Base-by-base conservation (phyloP, 2,329 filamentous ascomycete species). In the Aspergillus jensenii region DNA sequence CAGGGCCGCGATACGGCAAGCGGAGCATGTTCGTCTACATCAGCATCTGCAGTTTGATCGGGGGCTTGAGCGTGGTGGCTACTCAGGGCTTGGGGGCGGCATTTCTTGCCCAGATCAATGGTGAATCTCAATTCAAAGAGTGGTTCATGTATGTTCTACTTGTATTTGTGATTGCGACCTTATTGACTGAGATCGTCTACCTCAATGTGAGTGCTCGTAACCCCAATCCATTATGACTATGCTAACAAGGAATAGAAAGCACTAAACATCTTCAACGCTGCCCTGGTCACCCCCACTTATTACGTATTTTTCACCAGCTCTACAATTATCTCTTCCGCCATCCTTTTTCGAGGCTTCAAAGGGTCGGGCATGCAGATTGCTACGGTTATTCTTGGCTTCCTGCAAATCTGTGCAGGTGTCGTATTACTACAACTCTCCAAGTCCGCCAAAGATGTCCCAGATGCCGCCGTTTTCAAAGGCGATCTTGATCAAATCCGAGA, bases 21-120 rank as follows among this genome's bases (percentile, higher is more conserved):
- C 93, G 91, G 82, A 93, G 90, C 70, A 98, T 99, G 95, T 83
- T 99, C 74, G 92, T 98, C 35, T 98, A 99, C 76, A 86, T 99
- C 65, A 93, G 89, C 66, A 93, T 99, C 67, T 99, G 95, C 83
- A 96, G 92, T 78, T 85, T 96, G 81, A 87, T 98, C 60, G 95
- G 95, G 63, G 95, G 93, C 1, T 80, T 98, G 70, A 97, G 92
- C 76, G 95, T 98, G 8, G 95, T 98, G 55, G 90, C 91, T 15
- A 98, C 93, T 3, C 93, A 98, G 76, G 95, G 95, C 17, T 78
- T 99, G 44, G 95, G 95, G 52, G 87, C 93, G 54, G 93, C 93
- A 17, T 93, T 99, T 62, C 84, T 97, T 55, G 90, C 93, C 0
- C 92, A 96, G 78, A 88, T 88, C 59, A 83, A 84, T 17, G 95